Base-by-base conservation (phyloP, 192 early-diverging fungal genomes). In the Rhizophlyctis rosea region DNA sequence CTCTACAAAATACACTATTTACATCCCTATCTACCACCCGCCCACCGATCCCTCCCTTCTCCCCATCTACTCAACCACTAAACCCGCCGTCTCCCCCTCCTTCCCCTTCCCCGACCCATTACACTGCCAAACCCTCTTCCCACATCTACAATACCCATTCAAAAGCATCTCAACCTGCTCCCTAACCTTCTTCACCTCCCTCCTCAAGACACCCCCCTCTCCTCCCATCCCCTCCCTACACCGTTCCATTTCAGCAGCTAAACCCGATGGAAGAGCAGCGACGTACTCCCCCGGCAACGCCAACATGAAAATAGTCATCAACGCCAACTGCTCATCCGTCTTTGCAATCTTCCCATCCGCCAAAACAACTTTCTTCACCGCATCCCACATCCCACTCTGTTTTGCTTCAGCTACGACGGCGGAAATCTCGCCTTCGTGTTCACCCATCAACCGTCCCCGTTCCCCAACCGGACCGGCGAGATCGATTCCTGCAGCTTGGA, bases 251-350 rank as follows among this genome's bases (percentile, higher is more conserved):
- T 68, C 71, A 16, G 53, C 52, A 23, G 69, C 77, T 9, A 85
- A 55, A n/a, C 74, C 68, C 21, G 62, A 61, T 0, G 83, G 80
- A 7, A 88, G 64, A 0, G 76, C 75, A 28, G 72, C 64, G 64
- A 81, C 86, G 23, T 85, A 13, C 35, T 77, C 81, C 54, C 76
- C 65, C 0, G 86, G 86, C 3, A 73, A 75, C 21, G 81, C 78
- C 44, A 88, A 76, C 4, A 88, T 32, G 57, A 88, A 86, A 24
- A 88, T 61, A 2, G 85, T 87, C 3, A 80, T 83, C 64, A 88
- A 82, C 13, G 75, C 71, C 56, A 80, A 60, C 29, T 71, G 47
- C 13, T 57, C 36, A 47, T 67, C 67, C 25, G 59, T 30, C 33
- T 52, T 3, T 54, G 61, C 67, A 16, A 4, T 29, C 9, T 33